These are phyloP conservation scores for Lasiodiplodia gonubiensis DNA, from an alignment of 2,329 filamentous ascomycete species.

Conservation along the genomic window DNA sequence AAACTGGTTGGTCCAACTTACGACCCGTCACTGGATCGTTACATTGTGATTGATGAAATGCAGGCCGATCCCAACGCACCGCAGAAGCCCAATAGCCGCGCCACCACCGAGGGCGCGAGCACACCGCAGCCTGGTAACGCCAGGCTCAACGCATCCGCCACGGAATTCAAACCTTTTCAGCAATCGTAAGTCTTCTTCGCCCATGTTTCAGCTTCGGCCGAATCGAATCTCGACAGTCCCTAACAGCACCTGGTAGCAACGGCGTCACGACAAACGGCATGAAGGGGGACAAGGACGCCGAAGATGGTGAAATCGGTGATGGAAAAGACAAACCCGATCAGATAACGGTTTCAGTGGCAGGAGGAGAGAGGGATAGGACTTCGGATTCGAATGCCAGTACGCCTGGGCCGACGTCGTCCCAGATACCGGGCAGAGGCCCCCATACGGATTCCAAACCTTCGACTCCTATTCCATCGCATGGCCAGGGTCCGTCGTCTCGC, in stretches of 20 bases:
- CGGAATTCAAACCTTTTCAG: slow-evolving; percentile 66
- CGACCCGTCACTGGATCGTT: background rate
- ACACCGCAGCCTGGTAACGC: slow-evolving; percentile 51
- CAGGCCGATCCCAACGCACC: slow-evolving; percentile 21
- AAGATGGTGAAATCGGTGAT: slow-evolving; percentile 77
- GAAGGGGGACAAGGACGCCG: slow-evolving; percentile 58
- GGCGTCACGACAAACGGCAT: slow-evolving; percentile 40
- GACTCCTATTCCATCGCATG: slow-evolving; percentile 34
- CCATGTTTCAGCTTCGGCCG: too few relatives aligned
- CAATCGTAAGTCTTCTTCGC: slow-evolving; percentile 18
- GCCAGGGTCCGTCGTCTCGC: slow-evolving; percentile 32
- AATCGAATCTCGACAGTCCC: background rate
- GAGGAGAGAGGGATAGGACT: slow-evolving; percentile 14
- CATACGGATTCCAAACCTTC: slow-evolving; percentile 31
- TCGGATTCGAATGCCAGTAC: slow-evolving; percentile 27
- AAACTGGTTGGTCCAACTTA: slow-evolving; percentile 60
- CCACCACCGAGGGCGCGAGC: slow-evolving; percentile 44
- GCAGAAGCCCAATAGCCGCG: slow-evolving; percentile 40
- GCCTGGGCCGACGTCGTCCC: background rate
- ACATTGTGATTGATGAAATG: background rate
- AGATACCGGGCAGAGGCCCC: slow-evolving; percentile 3
- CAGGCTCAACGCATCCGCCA: slow-evolving; percentile 61
- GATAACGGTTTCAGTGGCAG: slow-evolving; percentile 31
- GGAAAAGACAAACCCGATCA: slow-evolving; percentile 43
- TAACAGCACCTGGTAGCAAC: slow-evolving; percentile 34